These are phyloP conservation scores for Aegilops speltoides DNA, from an alignment of 176 grass and related monocot genomes.

Conservation along the genomic window DNA sequence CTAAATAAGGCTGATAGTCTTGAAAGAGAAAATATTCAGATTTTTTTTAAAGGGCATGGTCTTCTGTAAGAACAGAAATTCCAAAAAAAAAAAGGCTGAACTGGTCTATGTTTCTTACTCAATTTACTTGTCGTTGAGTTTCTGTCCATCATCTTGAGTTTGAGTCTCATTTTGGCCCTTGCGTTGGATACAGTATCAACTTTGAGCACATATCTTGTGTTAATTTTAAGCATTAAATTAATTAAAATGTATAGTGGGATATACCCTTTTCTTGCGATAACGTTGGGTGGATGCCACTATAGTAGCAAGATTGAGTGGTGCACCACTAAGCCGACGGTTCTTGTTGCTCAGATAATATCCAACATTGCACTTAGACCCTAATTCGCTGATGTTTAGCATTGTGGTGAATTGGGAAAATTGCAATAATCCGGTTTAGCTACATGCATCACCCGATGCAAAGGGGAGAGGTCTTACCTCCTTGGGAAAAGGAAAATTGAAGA, in stretches of 20 bases:
- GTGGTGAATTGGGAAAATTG: background rate
- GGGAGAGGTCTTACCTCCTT: background rate
- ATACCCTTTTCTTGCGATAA: conserved; percentile 25
- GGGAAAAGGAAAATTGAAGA: background rate
- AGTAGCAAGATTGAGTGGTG: conserved; percentile 10
- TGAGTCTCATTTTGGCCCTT: background rate
- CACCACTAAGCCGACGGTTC: conserved; percentile 1
- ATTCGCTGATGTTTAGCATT: background rate
- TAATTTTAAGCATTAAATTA: background rate
- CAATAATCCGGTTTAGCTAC: background rate
- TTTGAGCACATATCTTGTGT: background rate
- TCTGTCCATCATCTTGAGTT: background rate
- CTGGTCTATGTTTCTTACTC: background rate
- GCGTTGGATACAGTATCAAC: background rate
- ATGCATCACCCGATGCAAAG: background rate
- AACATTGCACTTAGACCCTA: background rate
- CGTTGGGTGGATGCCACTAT: conserved; percentile 38
- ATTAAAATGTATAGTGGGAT: conserved; percentile 21
- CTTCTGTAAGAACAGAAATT: background rate
- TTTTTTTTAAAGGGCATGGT: background rate
- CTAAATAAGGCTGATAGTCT: background rate
- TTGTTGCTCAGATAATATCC: conserved; percentile 8
- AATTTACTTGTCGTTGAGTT: background rate
- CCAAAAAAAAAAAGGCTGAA: background rate
- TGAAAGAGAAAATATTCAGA: background rate